A percentile compares a stretch with the other conserved stretches of the same genome.
Evolutionary conservation across 2,329 filamentous ascomycete genomes (phyloP).

Genomic region (Verticillium albo-atrum): DNA sequence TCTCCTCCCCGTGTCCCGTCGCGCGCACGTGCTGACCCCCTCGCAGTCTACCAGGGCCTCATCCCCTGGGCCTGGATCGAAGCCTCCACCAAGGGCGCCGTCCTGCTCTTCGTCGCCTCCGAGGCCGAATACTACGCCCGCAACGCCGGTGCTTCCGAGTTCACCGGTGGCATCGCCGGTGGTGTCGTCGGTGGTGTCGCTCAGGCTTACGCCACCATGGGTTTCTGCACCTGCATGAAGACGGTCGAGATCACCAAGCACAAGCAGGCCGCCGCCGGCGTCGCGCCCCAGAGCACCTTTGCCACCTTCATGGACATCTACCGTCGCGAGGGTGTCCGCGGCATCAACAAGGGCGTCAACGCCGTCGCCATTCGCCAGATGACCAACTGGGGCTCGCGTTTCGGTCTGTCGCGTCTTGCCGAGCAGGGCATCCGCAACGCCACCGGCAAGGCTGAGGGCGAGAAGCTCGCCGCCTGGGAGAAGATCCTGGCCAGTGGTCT

Average conservation of each 20-base stretch:
- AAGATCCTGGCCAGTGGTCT: conserved; percentile 84
- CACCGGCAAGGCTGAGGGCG: conserved; percentile 73
- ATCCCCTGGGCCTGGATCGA: conserved; percentile 99
- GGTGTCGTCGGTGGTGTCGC: conserved; percentile 93
- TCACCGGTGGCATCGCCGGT: conserved; percentile 81
- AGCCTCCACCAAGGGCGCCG: conserved; percentile 98
- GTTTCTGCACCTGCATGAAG: conserved; percentile 99
- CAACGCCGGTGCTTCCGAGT: conserved; percentile 76
- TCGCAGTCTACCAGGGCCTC: conserved; percentile 93
- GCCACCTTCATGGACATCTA: conserved; percentile 97
- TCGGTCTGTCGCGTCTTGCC: conserved; percentile 87
- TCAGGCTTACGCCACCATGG: conserved; percentile 99
- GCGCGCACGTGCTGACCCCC: conserved; percentile 1
- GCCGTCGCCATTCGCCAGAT: conserved; percentile 98
- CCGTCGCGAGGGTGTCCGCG: conserved; percentile 84
- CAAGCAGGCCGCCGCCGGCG: conserved; percentile 81
- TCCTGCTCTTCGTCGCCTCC: conserved; percentile 97
- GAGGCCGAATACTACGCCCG: conserved; percentile 96
- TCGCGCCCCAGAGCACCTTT: conserved; percentile 86
- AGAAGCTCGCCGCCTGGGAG: conserved; percentile 75
- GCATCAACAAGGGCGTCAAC: conserved; percentile 98
- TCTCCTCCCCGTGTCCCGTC: background rate
- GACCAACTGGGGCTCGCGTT: conserved; percentile 98
- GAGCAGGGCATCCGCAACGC: conserved; percentile 79
- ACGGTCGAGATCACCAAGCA: conserved; percentile 99